Evolutionary conservation across 225 moss, liverwort and hornwort species (phyloP).

Genomic region (Antitrichia curtipendula): DNA sequence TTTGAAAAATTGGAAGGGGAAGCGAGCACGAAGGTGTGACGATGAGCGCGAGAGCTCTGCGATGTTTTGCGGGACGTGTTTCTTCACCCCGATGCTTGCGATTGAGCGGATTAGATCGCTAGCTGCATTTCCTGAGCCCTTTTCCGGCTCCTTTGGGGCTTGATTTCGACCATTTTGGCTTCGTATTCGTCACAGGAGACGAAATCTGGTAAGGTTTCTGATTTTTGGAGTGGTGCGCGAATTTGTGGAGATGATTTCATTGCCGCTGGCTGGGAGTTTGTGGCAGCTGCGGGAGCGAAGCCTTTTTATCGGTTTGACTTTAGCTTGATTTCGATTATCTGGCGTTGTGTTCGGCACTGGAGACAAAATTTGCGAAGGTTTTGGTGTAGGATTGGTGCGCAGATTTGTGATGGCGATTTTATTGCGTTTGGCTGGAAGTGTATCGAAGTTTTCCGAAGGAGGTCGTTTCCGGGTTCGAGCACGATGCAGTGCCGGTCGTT

Average conservation of each 20-base stretch:
- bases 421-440: not conserved
- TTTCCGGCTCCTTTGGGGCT: not conserved
- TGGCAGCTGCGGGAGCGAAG: conserved; percentile 1
- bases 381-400: not conserved
- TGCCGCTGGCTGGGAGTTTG: not conserved
- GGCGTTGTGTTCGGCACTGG: not conserved
- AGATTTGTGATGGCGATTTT: not conserved
- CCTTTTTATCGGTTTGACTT: not conserved
- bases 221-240: not conserved
- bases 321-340: conserved; percentile 3
- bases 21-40: conserved; percentile 3
- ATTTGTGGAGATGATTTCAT: not conserved
- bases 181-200: not conserved
- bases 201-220: conserved; percentile 20
- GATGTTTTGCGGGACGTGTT: not conserved
- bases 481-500: not conserved
- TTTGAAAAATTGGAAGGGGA: conserved; percentile 19
- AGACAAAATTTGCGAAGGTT: not conserved
- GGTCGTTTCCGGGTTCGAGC: not conserved
- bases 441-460: not conserved
- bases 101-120: not conserved
- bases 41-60: not conserved
- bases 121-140: not conserved
- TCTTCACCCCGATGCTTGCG: not conserved
- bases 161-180: not conserved